Base-by-base conservation (phyloP, 805 yeast species). In the Nakazawaea wyomingensis region DNA sequence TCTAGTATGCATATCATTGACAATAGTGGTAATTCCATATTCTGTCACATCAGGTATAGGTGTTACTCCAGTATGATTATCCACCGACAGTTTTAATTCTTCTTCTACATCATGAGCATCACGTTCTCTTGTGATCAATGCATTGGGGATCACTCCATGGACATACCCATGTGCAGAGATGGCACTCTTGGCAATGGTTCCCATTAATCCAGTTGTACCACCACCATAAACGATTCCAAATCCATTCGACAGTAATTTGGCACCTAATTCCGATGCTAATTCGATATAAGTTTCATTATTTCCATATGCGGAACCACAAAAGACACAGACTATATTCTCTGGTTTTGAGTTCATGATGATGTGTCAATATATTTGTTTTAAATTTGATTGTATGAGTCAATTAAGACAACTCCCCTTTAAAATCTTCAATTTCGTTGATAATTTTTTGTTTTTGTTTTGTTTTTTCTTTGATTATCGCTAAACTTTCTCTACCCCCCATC, bases 161-260 rank as follows among this genome's bases (percentile, higher is more conserved):
- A 86, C 96, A 46, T 76, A 73, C 3, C 87, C 89, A 9, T 75
- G 75, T 35, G 64, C 69, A 22, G 71, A 38, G 50, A 79, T 77
- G 36, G 80, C 74, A 1, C 84, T 72, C 43, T 75, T 71, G 8
- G 91, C 90, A 45, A 85, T 77, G 4, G 76, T 69, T 9, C 93
- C 93, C 90, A 85, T 85, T 39, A 85, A 59, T 4, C 93, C 91
- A 1, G 89, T 83, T 27, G 91, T 80, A 17, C 96, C 96, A 31
- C 96, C 96, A 37, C 96, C 96, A 54, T 88, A 87, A 8, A 87
- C 91, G 32, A 87, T 65, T 3, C 87, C 87, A 81, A 87, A 85
- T 43, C 74, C 69, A 41, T 68, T 66, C 17, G 60, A 52, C 19
- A 87, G 85, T 48, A 87, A 60, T 22, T 69, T 53, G 38, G 64